phyloP scores from a whole-genome alignment of 1,284 basidiomycete species.

The Porogramme epimiltina region DNA sequence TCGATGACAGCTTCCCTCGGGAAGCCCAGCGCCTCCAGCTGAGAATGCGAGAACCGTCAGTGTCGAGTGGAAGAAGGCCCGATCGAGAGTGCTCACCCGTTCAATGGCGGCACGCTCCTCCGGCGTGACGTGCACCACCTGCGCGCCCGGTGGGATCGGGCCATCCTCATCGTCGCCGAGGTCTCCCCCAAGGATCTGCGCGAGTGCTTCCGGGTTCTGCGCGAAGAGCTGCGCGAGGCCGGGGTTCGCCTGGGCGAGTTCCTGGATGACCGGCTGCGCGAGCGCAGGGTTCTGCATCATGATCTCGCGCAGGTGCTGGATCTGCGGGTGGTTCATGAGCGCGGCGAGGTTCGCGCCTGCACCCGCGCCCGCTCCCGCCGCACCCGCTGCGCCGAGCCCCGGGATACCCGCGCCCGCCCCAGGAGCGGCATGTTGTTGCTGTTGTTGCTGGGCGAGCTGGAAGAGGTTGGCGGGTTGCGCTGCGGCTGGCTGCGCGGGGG shows the following conservation, averaged over 20 bases:
- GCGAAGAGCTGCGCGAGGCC: conserved; percentile 67
- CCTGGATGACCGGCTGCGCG: conserved; percentile 82
- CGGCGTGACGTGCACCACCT: conserved; percentile 77
- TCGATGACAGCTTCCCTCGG: conserved; percentile 75
- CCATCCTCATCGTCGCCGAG: conserved; percentile 49
- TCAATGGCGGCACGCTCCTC: conserved; percentile 88
- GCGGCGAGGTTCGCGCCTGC: conserved; percentile 48
- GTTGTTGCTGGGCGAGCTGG: conserved; percentile 79
- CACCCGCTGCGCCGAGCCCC: conserved; percentile 12
- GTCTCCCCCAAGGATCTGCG: conserved; percentile 59
- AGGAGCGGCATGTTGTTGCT: conserved; percentile 52
- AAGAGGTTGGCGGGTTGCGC: conserved; percentile 64
- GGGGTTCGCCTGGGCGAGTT: conserved; percentile 78
- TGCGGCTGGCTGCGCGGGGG: conserved; percentile 33
- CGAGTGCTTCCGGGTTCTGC: conserved; percentile 71
- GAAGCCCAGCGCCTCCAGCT: conserved; percentile 90
- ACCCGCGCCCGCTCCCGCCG: conserved; percentile 33
- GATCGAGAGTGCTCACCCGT: conserved; percentile 56
- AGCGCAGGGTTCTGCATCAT: conserved; percentile 77
- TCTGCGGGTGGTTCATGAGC: conserved; percentile 62
- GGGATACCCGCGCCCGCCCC: conserved; percentile 16
- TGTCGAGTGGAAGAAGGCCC: conserved; percentile 4
- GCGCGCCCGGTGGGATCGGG: conserved; percentile 61
- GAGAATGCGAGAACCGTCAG: conserved; percentile 1
- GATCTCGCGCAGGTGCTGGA: conserved; percentile 70